These are phyloP conservation scores for Plasmodium inui DNA, from an alignment of 169 alveolate species.

Conservation along the genomic window DNA sequence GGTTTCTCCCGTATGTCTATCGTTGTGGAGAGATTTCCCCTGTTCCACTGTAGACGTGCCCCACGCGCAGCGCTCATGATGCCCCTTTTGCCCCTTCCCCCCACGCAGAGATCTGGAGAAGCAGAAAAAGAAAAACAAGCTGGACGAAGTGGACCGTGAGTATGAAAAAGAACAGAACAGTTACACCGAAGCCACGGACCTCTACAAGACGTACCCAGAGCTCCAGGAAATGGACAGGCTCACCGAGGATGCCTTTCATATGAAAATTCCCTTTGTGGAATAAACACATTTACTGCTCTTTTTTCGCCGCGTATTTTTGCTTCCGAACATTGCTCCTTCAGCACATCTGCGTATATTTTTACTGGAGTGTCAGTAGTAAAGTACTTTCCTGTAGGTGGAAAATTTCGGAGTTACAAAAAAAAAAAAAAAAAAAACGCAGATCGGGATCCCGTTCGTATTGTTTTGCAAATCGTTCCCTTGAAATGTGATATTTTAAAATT, in stretches of 20 bases:
- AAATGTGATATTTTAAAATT: not conserved
- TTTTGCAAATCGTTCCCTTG: not conserved
- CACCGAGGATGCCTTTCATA: slow-evolving; percentile 62
- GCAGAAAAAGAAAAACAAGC: slow-evolving; percentile 64
- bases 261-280: slow-evolving; percentile 75
- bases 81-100: not conserved
- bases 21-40: not conserved
- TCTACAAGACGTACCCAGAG: slow-evolving; percentile 55
- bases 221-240: slow-evolving; percentile 69
- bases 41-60: not conserved
- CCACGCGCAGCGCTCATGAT: not conserved
- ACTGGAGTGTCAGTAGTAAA: not conserved
- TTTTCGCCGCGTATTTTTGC: not conserved
- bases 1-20: not conserved
- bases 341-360: not conserved
- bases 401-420: not conserved
- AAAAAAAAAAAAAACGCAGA: not conserved
- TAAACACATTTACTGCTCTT: not conserved
- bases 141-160: slow-evolving; percentile 71
- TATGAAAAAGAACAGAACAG: slow-evolving; percentile 71
- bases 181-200: slow-evolving; percentile 56
- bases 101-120: slow-evolving; percentile 62
- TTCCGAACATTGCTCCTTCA: not conserved
- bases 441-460: not conserved
- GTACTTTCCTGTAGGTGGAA: not conserved